Evolutionary conservation across 2,329 filamentous ascomycete genomes (phyloP), one percentile per base, ranked within the genome.

Genomic region (Clarireedia sp.): DNA sequence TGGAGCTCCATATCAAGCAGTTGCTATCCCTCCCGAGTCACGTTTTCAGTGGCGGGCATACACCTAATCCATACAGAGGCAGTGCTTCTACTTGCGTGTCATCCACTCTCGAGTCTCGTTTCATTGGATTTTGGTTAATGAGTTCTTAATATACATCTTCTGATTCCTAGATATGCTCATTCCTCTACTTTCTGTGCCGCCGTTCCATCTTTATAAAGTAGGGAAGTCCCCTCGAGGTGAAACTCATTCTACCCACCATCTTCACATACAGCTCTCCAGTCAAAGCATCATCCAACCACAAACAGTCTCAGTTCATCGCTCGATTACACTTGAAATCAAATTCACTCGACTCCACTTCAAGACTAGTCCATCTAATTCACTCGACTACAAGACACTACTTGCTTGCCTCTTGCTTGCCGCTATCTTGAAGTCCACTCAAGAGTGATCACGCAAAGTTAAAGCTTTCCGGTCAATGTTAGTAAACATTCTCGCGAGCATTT

Each of bases 401-500:
- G 10, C 21, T 46, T 19, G 10, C 17, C 9, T 33, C 29, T 21
- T 19, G 9, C 16, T 41, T 19, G 9, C 14, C 17, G 37, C 46
- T 3, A 14, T 5, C 23, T 54, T 29, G 4, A 40, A 26, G 10
- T 48, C n/a, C 5, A 24, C 16, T 16, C 16, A 19, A 26, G 26
- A 17, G 14, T 37, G 16, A 44, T 50, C 26, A 50, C 26, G 5
- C 5, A 17, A n/a, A 29, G 48, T 45, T 49, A 36, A 29, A 48
- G 44, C 46, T 61, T 49, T 8, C 48, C 58, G 54, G 60, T 65
- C 63, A 63, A 66, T 66, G 62, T 65, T 21, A 58, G 63, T 62
- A 43, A 9, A 24, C 36, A 24, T 26, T 36, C 23, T 14, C 36
- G 9, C 9, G 19, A 26, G 24, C 33, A 5, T 23, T 21, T 52